Evolutionary conservation across 768 basidiomycete species (phyloP).

Genomic region (Suillus brevipes): DNA sequence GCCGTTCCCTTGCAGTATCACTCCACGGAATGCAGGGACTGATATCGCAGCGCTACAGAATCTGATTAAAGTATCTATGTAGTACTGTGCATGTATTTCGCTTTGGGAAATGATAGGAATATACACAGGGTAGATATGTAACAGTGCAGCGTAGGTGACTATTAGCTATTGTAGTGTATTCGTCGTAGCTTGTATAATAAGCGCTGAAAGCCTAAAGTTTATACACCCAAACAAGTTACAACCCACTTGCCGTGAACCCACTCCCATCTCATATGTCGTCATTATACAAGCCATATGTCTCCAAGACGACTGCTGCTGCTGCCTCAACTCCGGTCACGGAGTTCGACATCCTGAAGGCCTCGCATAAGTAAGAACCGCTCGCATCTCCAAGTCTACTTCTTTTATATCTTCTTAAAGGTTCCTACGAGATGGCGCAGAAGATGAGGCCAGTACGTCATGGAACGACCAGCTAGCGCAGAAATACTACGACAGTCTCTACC

Average conservation of each 20-base stretch:
- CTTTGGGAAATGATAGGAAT: not conserved
- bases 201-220: too few relatives aligned
- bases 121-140: not conserved
- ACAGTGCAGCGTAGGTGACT: too few relatives aligned
- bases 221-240: not conserved
- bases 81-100: not conserved
- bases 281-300: slow-evolving; percentile 18
- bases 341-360: slow-evolving; percentile 74
- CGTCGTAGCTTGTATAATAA: too few relatives aligned
- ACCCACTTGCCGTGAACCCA: not conserved
- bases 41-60: not conserved
- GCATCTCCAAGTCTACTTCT: not conserved
- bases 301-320: slow-evolving; percentile 3
- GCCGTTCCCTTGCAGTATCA: not conserved
- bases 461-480: slow-evolving; percentile 85
- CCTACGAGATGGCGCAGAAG: slow-evolving; percentile 64
- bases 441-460: slow-evolving; percentile 50
- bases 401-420: slow-evolving; percentile 49
- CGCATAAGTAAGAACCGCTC: slow-evolving; percentile 54
- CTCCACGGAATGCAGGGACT: not conserved
- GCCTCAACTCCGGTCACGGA: slow-evolving; percentile 39
- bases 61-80: not conserved
- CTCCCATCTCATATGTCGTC: slow-evolving; percentile 8
- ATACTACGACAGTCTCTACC: slow-evolving; percentile 85
- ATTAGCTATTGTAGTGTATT: too few relatives aligned